phyloP scores from a whole-genome alignment of 257 asterid genomes.

The Mentha longifolia region DNA sequence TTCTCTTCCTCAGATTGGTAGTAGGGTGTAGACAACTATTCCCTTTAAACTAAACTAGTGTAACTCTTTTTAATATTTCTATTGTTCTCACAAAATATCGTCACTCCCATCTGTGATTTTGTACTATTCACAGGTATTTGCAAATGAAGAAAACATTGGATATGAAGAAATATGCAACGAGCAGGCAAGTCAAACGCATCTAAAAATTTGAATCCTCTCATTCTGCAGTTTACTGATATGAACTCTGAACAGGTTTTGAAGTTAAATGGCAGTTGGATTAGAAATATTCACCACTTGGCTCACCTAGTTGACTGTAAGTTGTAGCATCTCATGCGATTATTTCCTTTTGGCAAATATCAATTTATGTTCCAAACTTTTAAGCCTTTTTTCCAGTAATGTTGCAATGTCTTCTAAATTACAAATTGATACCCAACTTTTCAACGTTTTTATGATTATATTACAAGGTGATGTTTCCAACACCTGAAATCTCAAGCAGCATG shows the following conservation, averaged over 20 bases:
- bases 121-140: slow-evolving; percentile 63
- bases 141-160: slow-evolving; percentile 92
- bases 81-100: too few relatives aligned
- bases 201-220: slow-evolving; percentile 6
- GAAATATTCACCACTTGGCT: slow-evolving; percentile 87
- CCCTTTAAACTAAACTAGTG: too few relatives aligned
- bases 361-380: too few relatives aligned
- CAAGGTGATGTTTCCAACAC: background rate
- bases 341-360: too few relatives aligned
- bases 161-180: slow-evolving; percentile 92
- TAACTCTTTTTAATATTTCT: too few relatives aligned
- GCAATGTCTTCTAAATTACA: background rate
- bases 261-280: slow-evolving; percentile 74
- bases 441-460: background rate
- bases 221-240: slow-evolving; percentile 3
- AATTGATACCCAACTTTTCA: background rate
- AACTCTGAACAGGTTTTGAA: slow-evolving; percentile 69
- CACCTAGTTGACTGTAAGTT: slow-evolving; percentile 88
- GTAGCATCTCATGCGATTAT: slow-evolving; percentile 28
- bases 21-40: too few relatives aligned
- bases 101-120: background rate
- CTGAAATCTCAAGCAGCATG: background rate
- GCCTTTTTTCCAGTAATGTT: background rate
- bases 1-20: too few relatives aligned
- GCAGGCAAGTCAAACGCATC: slow-evolving; percentile 61